Evolutionary conservation across 2,329 filamentous ascomycete species (phyloP), one percentile per base, ranked within the genome.

Genomic region (Scytalidium lignicola): DNA sequence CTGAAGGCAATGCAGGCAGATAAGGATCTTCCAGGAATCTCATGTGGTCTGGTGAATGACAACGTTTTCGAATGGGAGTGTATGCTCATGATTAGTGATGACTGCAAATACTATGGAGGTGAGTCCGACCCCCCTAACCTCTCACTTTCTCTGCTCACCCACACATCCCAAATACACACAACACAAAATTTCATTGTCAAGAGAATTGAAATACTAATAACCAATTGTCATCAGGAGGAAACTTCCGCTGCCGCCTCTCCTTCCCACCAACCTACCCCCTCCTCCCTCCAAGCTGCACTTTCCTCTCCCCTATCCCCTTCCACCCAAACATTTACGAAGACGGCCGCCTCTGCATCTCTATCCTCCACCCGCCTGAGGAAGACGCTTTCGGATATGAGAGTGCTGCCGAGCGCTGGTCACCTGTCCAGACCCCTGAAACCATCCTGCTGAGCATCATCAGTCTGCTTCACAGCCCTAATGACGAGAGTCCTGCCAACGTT

Each of bases 1-100:
- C 82, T 97, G 57, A 95, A 95, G 74, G 85, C 95, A 66, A 97
- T 99, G 82, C 89, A 95, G 70, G 83, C 79, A 20, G 85, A 89
- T 67, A 92, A 90, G 65, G 90, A 96, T 68, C 86, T 97, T 43
- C 90, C 90, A 0, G 93, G 92, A 47, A 96, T 97, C 64, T 96
- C 90, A 54, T 95, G 90, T 62, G 93, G 93, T 0, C 74, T 99
- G 41, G 83, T 91, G 46, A 83, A 85, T 62, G 88, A 87, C 67
- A 95, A 95, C 66, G 83, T 97, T 9, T 96, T 96, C 58, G 88
- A 95, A 73, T 99, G 93, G 93, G 91, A 97, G 69, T 90, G 97
- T 18, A 96, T 96, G 88, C 82, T 99, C 53, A 97, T 99, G 92
- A 92, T 97, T 57, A 90, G 83, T 54, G 91, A 96, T 61, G 19